Evolutionary conservation across 768 basidiomycete species (phyloP).

Genomic region (Pseudohyphozyma bogoriensis): DNA sequence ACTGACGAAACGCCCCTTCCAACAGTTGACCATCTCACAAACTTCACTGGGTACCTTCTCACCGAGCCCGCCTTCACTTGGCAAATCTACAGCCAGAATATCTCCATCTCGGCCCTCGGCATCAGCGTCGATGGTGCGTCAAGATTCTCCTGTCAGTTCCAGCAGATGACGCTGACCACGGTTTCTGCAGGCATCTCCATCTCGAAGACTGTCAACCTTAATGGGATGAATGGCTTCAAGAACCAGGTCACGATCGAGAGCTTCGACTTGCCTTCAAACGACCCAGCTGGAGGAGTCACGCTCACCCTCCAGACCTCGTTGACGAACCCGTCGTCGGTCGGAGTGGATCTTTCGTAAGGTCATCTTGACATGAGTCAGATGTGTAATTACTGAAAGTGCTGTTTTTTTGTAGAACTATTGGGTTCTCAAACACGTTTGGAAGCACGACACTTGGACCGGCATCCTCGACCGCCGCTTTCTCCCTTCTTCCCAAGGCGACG

Average conservation of each 20-base stretch:
- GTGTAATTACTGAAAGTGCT: no score
- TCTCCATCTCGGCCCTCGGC: constrained; percentile 56
- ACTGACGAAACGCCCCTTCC: no score
- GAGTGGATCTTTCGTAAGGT: constrained; percentile 53
- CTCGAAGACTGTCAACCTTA: constrained; percentile 48
- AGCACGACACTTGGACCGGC: constrained; percentile 50
- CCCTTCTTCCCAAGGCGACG: constrained; percentile 49
- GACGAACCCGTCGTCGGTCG: constrained; percentile 66
- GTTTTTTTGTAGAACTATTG: no score
- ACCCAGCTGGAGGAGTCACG: constrained; percentile 61
- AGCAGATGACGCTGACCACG: not conserved
- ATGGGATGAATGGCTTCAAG: constrained; percentile 61
- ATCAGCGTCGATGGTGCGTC: constrained; percentile 10
- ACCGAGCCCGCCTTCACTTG: constrained; percentile 59
- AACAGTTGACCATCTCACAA: constrained; percentile 47
- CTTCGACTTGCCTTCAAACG: constrained; percentile 61
- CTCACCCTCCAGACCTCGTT: constrained; percentile 54
- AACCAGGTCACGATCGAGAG: constrained; percentile 53
- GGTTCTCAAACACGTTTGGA: constrained; percentile 52
- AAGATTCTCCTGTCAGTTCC: not conserved
- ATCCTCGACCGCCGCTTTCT: constrained; percentile 46
- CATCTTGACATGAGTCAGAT: no score
- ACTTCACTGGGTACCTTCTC: constrained; percentile 45
- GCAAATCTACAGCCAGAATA: constrained; percentile 56
- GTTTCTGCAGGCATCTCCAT: constrained; percentile 44